Base-by-base conservation (phyloP, 2,329 filamentous ascomycete species). In the Fusarium sp. region DNA sequence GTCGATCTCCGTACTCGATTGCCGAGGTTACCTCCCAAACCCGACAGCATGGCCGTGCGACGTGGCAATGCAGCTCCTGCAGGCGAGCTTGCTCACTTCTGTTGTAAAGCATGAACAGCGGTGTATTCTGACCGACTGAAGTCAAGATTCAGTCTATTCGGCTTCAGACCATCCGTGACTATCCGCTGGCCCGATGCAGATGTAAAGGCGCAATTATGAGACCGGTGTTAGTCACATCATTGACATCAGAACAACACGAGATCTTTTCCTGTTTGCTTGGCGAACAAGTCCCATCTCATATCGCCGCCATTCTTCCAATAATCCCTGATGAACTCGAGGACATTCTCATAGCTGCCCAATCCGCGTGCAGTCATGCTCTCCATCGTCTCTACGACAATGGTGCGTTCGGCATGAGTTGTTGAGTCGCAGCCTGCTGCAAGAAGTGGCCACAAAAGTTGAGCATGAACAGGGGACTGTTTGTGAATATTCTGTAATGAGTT, bases 281-380 rank as follows among this genome's bases (percentile, higher is more conserved):
- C 56, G n/a, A 69, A 66, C 4, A 61, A 12, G 18, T 69, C 65
- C 65, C 65, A 69, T 31, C 62, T 37, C 37, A 56, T 55, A 3
- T 52, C 42, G 1, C 55, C 61, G 0, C 65, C 62, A 12, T 49
- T 44, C n/a, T 45, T 46, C 62, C 62, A 69, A 14, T 69, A 68
- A 42, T 66, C 27, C n/a, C 21, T 56, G 62, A 69, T 55, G 12
- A 69, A 69, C 23, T 49, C 39, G 5, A 66, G 41, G 14, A 66
- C 62, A 8, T 41, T 44, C 2, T 48, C 48, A 3, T 60, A 69
- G 10, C 39, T 66, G 1, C 61, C 65, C 14, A 69, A 12, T 3
- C 65, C 62, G 16, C 44, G 61, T 27, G 21, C 29, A 29, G 35
- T 42, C 65, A 66, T 60, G 3, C 29, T 49, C 35, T 46, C 19